Conservation (phyloP, 768 basidiomycete species). For the Kondoa subrosea region DNA sequence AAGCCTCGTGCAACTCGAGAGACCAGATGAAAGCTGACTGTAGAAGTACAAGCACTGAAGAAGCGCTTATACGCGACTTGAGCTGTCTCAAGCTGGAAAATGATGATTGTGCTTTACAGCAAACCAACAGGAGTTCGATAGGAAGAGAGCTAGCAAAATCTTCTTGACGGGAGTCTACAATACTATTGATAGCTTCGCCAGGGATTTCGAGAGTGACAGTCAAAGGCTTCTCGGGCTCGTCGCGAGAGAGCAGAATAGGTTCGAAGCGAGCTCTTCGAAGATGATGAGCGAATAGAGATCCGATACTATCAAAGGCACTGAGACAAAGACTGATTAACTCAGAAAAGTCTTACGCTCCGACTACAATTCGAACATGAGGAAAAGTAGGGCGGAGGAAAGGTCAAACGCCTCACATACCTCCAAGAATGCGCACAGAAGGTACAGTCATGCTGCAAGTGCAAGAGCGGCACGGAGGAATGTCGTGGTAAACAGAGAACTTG, state of each 20-base stretch:
- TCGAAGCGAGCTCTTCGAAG: slow-evolving; percentile 15
- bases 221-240: neutral
- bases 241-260: slow-evolving; percentile 11
- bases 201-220: neutral
- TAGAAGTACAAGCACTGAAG: neutral
- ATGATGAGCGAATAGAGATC: neutral
- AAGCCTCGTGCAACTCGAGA: too few species aligned
- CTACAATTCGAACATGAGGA: too few species aligned
- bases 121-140: neutral
- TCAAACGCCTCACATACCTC: too few species aligned
- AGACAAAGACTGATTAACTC: too few species aligned
- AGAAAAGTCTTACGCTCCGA: too few species aligned
- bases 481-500: too few species aligned
- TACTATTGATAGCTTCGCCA: neutral
- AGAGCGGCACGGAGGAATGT: too few species aligned
- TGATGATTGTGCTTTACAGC: neutral
- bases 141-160: neutral
- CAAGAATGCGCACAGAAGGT: too few species aligned
- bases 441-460: too few species aligned
- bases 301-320: too few species aligned
- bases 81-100: neutral
- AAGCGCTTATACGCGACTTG: neutral
- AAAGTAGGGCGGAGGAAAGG: too few species aligned
- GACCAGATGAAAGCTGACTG: neutral
- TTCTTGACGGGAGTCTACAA: neutral